Conservation (phyloP, 305 asterid genomes). For the Fraxinus baroniana region DNA sequence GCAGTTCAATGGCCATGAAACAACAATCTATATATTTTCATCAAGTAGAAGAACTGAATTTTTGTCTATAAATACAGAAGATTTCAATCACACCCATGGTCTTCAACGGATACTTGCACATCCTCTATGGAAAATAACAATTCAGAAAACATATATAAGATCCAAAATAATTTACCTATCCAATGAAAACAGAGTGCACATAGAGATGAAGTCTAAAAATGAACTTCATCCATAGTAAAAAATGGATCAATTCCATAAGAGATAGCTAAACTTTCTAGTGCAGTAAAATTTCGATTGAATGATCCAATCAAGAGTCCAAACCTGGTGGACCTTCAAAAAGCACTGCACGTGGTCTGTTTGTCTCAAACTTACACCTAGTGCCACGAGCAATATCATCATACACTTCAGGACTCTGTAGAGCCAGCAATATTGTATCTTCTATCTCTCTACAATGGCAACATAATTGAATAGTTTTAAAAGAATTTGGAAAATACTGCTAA, state of each 20-base stretch:
- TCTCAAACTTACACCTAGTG: conserved; percentile 87
- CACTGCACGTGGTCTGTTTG: conserved; percentile 94
- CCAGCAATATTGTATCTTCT: conserved; percentile 89
- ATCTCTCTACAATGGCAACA: conserved; percentile 53
- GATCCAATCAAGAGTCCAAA: conserved; percentile 35
- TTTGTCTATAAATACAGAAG: neutral
- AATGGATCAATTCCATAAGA: neutral
- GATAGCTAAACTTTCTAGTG: neutral
- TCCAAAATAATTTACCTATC: neutral
- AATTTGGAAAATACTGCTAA: neutral
- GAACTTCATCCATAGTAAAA: neutral
- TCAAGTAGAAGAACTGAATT: neutral
- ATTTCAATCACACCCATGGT: neutral
- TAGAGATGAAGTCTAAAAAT: neutral
- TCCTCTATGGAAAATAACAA: conserved; percentile 2
- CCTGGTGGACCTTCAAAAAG: conserved; percentile 99
- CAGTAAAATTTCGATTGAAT: conserved; percentile 8
- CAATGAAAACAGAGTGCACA: neutral
- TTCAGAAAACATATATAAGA: neutral
- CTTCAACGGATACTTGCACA: neutral
- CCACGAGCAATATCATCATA: conserved; percentile 95
- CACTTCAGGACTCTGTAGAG: conserved; percentile 86
- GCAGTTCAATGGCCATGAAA: neutral
- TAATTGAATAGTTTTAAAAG: conserved; percentile 5
- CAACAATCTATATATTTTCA: neutral